These are phyloP conservation scores for Salvia sclarea DNA, from an alignment of 305 asterid genomes.

Conservation along the genomic window DNA sequence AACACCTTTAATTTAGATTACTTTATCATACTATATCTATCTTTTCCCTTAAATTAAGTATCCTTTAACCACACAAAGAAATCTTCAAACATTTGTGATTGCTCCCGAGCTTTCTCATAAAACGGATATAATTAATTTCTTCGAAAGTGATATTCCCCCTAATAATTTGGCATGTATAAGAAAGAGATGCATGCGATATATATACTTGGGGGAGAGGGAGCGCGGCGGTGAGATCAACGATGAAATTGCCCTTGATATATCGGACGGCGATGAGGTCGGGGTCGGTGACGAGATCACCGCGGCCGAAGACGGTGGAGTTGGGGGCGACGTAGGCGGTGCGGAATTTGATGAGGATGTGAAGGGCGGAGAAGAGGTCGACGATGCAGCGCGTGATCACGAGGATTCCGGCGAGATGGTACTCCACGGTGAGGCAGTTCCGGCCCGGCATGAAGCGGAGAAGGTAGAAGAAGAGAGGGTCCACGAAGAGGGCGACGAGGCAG, in stretches of 20 bases:
- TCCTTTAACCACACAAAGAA: too few relatives aligned
- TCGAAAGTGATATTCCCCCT: too few relatives aligned
- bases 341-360: constrained; percentile 71
- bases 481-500: constrained; percentile 61
- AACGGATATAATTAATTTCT: too few relatives aligned
- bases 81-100: too few relatives aligned
- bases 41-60: too few relatives aligned
- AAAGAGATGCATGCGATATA: too few relatives aligned
- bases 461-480: constrained; percentile 76
- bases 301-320: constrained; percentile 74
- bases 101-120: too few relatives aligned
- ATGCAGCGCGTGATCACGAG: constrained; percentile 49
- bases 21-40: too few relatives aligned
- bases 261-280: constrained; percentile 49
- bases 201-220: constrained; percentile 94
- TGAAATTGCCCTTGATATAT: constrained; percentile 62
- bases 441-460: constrained; percentile 44
- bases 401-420: constrained; percentile 41
- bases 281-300: constrained; percentile 78
- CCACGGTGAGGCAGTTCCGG: constrained; percentile 57
- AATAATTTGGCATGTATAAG: too few relatives aligned
- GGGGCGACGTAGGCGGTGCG: constrained; percentile 68
- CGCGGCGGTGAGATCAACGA: constrained; percentile 75
- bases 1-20: too few relatives aligned
- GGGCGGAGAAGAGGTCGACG: constrained; percentile 63